Evolutionary conservation across 2,329 filamentous ascomycete genomes (phyloP).

Genomic region (Colletotrichum sp.): DNA sequence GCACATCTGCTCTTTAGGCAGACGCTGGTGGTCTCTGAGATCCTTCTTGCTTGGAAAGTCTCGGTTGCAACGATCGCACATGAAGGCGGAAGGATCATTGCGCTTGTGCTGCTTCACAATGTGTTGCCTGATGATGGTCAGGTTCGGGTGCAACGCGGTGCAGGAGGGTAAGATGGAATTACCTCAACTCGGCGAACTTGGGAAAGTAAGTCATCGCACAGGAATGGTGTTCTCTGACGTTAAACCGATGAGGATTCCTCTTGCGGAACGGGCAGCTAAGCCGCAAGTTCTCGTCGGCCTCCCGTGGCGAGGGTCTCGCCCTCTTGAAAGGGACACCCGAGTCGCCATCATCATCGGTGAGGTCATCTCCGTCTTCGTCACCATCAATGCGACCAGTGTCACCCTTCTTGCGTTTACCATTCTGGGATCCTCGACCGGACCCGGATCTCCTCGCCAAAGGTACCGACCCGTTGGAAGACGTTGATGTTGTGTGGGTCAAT

Average conservation of each 20-base stretch:
- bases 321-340: constrained; percentile 35
- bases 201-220: constrained; percentile 50
- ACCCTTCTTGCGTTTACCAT: constrained; percentile 41
- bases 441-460: neutral
- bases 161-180: neutral
- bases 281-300: constrained; percentile 40
- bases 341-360: constrained; percentile 35
- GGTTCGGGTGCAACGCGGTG: neutral
- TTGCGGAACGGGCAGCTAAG: constrained; percentile 50
- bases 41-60: constrained; percentile 43
- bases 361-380: constrained; percentile 38
- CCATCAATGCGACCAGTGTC: constrained; percentile 15
- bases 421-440: constrained; percentile 5
- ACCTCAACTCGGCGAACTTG: constrained; percentile 47
- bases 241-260: constrained; percentile 49
- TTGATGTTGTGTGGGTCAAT: constrained; percentile 33
- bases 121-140: constrained; percentile 35
- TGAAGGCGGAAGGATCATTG: constrained; percentile 43
- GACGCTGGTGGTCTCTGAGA: constrained; percentile 42
- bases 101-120: constrained; percentile 49
- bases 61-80: constrained; percentile 45
- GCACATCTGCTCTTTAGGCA: constrained; percentile 46
- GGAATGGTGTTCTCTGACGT: constrained; percentile 48
- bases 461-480: constrained; percentile 28
- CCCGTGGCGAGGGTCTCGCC: constrained; percentile 33